Base-by-base conservation (phyloP, 306 rosid species). In the Pachyrhizus erosus region DNA sequence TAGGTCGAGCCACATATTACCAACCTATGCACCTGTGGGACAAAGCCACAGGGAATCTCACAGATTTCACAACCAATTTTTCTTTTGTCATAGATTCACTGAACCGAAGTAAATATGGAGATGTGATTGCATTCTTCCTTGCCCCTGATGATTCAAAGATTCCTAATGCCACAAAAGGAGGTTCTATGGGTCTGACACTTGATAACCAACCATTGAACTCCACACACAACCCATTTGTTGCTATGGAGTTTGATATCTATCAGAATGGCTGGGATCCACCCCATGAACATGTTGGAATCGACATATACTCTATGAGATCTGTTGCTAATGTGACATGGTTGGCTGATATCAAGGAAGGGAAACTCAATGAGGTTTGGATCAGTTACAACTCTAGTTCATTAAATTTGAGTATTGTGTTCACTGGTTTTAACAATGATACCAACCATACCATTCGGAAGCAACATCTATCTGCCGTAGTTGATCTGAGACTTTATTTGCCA, bases 241-340 rank as follows among this genome's bases (percentile, higher is more conserved):
- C 87, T 0, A 82, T 88, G 23, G 93, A 90, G 70, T 90, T 88
- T 51, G 94, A 90, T 70, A 89, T 87, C 68, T 87, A 3, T n/a
- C 4, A 0, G 0, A 76, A 82, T 39, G 0, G 0, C 0, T 87
- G 55, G 67, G 94, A 91, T 74, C 87, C 86, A 21, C 75, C 43
- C 0, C 0, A 1, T 1, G 70, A 46, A 55, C 91, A 88, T 76
- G 91, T 86, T 11, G 94, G 94, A 23, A 83, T 90, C 17, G 71
- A 90, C 58, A 60, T 86, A 33, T 84, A 70, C 34, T 87, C 93
- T 5, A 8, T 87, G 84, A 1, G 0, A 2, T 90, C 89, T 3
- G 58, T 46, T 42, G 85, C 82, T 77, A 64, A 73, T 68, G 29
- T 21, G 1, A 15, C 78, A 48, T 90, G 91, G 90, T 15, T 23